Evolutionary conservation across 2,329 filamentous ascomycete species (phyloP).

Genomic region (Sporothrix phasma): DNA sequence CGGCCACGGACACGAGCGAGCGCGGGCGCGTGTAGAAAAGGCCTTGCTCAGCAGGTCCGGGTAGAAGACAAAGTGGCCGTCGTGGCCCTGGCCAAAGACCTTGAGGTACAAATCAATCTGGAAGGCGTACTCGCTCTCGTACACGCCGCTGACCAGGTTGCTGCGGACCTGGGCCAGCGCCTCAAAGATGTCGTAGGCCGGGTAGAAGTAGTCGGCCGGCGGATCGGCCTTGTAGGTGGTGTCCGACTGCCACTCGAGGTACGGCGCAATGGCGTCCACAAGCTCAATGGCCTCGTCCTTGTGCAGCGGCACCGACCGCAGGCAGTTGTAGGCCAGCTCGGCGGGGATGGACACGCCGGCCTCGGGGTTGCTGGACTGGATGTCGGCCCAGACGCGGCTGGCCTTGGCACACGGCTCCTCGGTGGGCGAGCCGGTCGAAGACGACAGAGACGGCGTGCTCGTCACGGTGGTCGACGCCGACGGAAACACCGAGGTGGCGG

Average conservation of each 20-base stretch:
- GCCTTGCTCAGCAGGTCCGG: slow-evolving; percentile 31
- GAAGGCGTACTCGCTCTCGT: slow-evolving; percentile 33
- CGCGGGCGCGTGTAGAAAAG: slow-evolving; percentile 28
- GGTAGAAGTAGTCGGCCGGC: slow-evolving; percentile 30
- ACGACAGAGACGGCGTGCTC: not conserved
- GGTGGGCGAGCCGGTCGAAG: not conserved
- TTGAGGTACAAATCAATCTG: slow-evolving; percentile 31
- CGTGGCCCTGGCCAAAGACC: slow-evolving; percentile 31
- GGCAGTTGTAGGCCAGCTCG: slow-evolving; percentile 30
- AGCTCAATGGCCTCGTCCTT: slow-evolving; percentile 31
- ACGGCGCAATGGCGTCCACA: slow-evolving; percentile 31
- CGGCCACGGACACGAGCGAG: slow-evolving; percentile 33
- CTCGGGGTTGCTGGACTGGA: slow-evolving; percentile 8
- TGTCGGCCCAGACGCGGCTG: slow-evolving; percentile 18
- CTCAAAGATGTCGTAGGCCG: slow-evolving; percentile 30
- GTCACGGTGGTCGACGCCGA: not conserved
- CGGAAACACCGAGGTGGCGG: not conserved
- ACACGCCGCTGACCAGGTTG: slow-evolving; percentile 28
- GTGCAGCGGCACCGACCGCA: slow-evolving; percentile 33
- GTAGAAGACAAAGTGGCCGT: slow-evolving; percentile 34
- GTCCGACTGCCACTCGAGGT: slow-evolving; percentile 34
- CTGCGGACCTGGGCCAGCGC: slow-evolving; percentile 26
- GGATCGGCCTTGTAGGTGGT: slow-evolving; percentile 30
- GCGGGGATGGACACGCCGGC: slow-evolving; percentile 29
- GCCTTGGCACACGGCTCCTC: slow-evolving; percentile 16